Conservation (phyloP, 1,284 basidiomycete genomes). For the Rhodotorula sp. region DNA sequence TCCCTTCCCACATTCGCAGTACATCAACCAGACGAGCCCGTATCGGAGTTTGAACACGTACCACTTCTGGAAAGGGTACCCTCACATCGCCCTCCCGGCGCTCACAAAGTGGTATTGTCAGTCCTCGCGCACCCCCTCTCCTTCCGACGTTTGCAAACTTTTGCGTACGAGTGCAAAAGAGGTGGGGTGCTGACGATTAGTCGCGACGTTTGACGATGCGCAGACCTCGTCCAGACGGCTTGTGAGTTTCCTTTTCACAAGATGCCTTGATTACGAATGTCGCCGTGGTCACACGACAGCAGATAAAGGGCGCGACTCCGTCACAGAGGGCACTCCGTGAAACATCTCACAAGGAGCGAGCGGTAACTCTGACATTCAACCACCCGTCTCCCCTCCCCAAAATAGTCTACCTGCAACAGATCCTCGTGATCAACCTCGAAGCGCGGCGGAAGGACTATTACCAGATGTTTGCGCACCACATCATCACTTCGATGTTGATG, state of each 20-base stretch:
- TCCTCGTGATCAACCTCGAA: conserved; percentile 88
- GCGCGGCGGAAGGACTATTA: conserved; percentile 84
- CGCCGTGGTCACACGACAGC: background rate
- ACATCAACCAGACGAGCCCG: conserved; percentile 71
- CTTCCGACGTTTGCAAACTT: no score
- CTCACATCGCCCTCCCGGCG: conserved; percentile 71
- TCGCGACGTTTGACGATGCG: conserved; percentile 7
- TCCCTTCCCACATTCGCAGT: conserved; percentile 54
- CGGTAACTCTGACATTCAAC: background rate
- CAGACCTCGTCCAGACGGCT: conserved; percentile 76
- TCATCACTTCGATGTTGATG: conserved; percentile 82
- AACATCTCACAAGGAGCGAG: no score
- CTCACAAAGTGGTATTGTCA: conserved; percentile 77
- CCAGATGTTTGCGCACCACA: conserved; percentile 88
- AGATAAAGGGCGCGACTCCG: background rate
- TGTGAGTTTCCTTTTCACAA: conserved; percentile 47
- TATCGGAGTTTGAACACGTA: conserved; percentile 65
- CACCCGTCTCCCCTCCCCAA: no score
- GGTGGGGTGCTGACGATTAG: no score
- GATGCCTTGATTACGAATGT: background rate
- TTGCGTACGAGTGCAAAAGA: no score
- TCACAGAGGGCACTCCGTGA: no score
- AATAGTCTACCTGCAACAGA: conserved; percentile 79
- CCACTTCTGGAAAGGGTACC: conserved; percentile 78
- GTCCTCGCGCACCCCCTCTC: background rate